These are phyloP conservation scores for Mycena rosella DNA, from an alignment of 768 basidiomycete genomes.

Conservation along the genomic window DNA sequence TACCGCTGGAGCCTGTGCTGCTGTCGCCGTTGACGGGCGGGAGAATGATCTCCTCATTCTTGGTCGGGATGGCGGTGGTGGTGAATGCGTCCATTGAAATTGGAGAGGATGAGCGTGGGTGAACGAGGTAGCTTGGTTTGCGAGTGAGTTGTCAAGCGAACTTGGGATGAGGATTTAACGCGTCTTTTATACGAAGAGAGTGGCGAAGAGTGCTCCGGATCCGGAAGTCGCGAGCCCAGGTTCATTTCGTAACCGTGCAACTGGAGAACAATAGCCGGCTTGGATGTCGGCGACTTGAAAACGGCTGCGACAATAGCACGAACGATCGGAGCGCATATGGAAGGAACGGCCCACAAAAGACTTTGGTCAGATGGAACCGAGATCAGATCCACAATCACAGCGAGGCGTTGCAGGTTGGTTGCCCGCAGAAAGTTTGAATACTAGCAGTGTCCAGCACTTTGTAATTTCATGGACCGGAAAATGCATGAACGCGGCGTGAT, in stretches of 20 bases:
- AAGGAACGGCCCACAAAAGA: conserved; percentile 21
- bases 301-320: conserved; percentile 13
- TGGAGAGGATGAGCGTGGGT: not conserved
- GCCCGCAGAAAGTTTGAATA: not conserved
- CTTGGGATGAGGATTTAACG: conserved; percentile 3
- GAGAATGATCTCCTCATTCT: conserved; percentile 29
- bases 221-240: not conserved
- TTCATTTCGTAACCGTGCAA: too few relatives aligned
- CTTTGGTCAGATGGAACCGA: conserved; percentile 12
- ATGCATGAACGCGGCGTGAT: too few relatives aligned
- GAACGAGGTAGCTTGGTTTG: conserved; percentile 5
- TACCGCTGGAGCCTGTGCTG: conserved; percentile 26
- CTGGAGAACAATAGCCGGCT: conserved; percentile 22
- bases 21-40: conserved; percentile 34
- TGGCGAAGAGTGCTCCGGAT: not conserved
- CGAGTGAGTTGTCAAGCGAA: not conserved
- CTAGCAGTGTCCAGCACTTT: too few relatives aligned
- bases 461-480: too few relatives aligned
- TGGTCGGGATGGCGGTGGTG: conserved; percentile 25
- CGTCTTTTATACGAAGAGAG: conserved; percentile 13
- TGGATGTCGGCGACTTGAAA: not conserved
- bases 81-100: conserved; percentile 32
- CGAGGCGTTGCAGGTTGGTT: too few relatives aligned
- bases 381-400: not conserved
- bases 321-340: conserved; percentile 21